A percentile compares a stretch with the other conserved stretches of the same genome.
Conservation (phyloP, 176 grass and related monocot genomes). For the Oryza nivara region DNA sequence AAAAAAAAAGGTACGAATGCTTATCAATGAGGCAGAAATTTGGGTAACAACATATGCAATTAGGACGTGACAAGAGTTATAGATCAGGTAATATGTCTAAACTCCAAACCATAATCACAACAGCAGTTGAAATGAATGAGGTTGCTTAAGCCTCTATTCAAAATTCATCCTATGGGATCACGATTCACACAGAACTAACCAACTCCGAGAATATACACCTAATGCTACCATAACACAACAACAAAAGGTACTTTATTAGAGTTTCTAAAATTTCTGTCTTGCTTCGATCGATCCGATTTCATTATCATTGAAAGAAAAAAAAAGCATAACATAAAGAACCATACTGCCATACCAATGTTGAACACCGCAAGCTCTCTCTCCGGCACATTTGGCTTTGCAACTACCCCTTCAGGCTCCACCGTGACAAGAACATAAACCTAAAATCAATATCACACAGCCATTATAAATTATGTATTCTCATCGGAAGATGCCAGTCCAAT, state of each 20-base stretch:
- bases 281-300: neutral
- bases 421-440: constrained; percentile 78
- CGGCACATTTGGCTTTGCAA: constrained; percentile 53
- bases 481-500: neutral
- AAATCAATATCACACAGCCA: neutral
- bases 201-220: neutral
- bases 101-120: neutral
- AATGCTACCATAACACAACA: neutral
- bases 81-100: neutral
- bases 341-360: constrained; percentile 70
- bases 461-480: neutral
- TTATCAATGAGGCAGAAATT: neutral
- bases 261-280: neutral
- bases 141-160: neutral
- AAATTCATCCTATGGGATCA: neutral
- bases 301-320: neutral
- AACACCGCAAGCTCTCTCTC: constrained; percentile 75
- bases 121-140: neutral
- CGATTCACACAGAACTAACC: neutral
- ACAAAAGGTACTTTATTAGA: neutral
- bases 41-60: constrained; percentile 3
- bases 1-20: neutral
- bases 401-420: constrained; percentile 71
- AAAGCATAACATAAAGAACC: neutral
- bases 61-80: neutral